phyloP scores from a whole-genome alignment of 2,329 filamentous ascomycete genomes.

The Ophiocordyceps australis region DNA sequence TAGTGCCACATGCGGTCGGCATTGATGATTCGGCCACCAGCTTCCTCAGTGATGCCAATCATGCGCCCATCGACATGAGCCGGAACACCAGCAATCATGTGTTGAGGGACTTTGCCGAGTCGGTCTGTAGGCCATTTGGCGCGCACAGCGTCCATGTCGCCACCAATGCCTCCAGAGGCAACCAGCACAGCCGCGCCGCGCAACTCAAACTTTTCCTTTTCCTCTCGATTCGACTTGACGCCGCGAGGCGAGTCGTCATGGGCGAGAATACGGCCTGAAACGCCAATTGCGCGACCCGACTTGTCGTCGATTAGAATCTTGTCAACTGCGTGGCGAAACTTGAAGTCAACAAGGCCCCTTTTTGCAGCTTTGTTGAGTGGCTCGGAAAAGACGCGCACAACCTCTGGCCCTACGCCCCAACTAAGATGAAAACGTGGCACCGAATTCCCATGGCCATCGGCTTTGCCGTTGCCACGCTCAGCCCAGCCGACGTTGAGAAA shows the following conservation, averaged over 20 bases:
- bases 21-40: constrained; percentile 38
- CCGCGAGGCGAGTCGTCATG: constrained; percentile 30
- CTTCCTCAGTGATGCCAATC: constrained; percentile 34
- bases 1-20: constrained; percentile 50
- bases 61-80: constrained; percentile 47
- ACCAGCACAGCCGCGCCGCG: constrained; percentile 33
- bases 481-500: constrained; percentile 44
- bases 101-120: constrained; percentile 33
- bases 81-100: constrained; percentile 41
- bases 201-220: constrained; percentile 32
- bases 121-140: constrained; percentile 37
- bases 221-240: constrained; percentile 27
- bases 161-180: constrained; percentile 40
- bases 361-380: constrained; percentile 33
- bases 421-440: constrained; percentile 44
- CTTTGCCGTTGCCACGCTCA: constrained; percentile 35
- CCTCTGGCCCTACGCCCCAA: constrained; percentile 43
- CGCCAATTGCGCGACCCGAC: constrained; percentile 30
- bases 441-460: constrained; percentile 41
- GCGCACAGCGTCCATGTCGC: constrained; percentile 41
- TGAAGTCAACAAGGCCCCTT: constrained; percentile 34
- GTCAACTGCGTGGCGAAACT: constrained; percentile 37
- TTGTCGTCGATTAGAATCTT: constrained; percentile 31
- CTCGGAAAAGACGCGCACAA: constrained; percentile 37
- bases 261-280: constrained; percentile 33